Conservation (phyloP, 352 stramenopile species). For the Phytophthora constricta region DNA sequence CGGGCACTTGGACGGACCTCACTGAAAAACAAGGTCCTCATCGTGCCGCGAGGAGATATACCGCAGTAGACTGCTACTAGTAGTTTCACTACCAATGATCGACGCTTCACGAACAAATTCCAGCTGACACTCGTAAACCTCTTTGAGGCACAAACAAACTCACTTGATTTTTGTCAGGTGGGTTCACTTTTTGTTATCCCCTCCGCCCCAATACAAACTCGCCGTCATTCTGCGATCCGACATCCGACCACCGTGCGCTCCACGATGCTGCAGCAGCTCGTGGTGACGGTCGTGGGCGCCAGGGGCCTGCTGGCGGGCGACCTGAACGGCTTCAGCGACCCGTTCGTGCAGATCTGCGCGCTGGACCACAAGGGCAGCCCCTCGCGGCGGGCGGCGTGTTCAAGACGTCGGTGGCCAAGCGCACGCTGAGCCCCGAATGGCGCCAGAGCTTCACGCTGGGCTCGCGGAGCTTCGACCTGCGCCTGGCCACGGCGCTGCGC, state of each 20-base stretch:
- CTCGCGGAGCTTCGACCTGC: slow-evolving; percentile 56
- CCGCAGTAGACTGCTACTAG: too few species aligned
- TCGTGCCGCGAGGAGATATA: too few species aligned
- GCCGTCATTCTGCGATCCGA: not conserved
- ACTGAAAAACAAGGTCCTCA: too few species aligned
- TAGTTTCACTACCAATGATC: too few species aligned
- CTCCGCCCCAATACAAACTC: too few species aligned
- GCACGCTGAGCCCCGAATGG: slow-evolving; percentile 63
- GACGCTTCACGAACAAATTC: too few species aligned
- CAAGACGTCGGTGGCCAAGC: slow-evolving; percentile 58
- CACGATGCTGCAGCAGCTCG: slow-evolving; percentile 39
- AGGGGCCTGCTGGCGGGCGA: slow-evolving; percentile 68
- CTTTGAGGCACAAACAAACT: too few species aligned
- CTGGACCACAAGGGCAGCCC: slow-evolving; percentile 52
- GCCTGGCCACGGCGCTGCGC: slow-evolving; percentile 64
- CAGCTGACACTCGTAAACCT: too few species aligned
- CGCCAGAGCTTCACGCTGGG: slow-evolving; percentile 56
- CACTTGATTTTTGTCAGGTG: too few species aligned
- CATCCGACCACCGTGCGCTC: too few species aligned
- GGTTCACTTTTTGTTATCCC: too few species aligned
- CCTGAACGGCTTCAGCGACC: slow-evolving; percentile 76
- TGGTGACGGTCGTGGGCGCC: slow-evolving; percentile 61
- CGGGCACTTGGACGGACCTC: too few species aligned
- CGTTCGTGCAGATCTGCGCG: slow-evolving; percentile 65
- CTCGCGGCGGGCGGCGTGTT: slow-evolving; percentile 44